Conservation (phyloP, 495 filamentous ascomycete species). For the Bathelium albidoporum region DNA sequence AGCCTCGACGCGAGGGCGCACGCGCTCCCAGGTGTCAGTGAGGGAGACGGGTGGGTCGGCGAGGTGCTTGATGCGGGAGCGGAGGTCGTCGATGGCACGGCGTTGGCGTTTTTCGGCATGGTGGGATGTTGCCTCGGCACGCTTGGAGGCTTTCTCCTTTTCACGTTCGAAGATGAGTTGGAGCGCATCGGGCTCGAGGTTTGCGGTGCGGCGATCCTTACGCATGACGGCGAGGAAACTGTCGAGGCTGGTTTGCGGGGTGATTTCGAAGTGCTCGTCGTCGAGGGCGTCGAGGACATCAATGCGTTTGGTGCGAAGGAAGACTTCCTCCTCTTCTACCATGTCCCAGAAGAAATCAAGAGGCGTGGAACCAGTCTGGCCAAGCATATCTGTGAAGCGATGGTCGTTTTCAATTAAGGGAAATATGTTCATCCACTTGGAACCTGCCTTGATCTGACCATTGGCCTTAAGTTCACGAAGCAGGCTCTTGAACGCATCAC, state of each 20-base stretch:
- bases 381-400: conserved; percentile 75
- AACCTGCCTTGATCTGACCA: conserved; percentile 80
- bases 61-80: conserved; percentile 79
- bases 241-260: conserved; percentile 71
- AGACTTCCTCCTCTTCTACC: conserved; percentile 84
- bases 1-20: conserved; percentile 66
- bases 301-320: conserved; percentile 69
- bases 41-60: conserved; percentile 65
- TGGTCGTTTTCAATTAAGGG: conserved; percentile 70
- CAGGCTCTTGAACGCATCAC: conserved; percentile 67
- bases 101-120: conserved; percentile 78
- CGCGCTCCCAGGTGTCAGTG: conserved; percentile 75
- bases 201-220: conserved; percentile 77
- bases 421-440: conserved; percentile 79
- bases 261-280: conserved; percentile 88
- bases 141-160: conserved; percentile 64
- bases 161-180: conserved; percentile 73
- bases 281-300: conserved; percentile 81
- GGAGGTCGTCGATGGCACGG: conserved; percentile 71
- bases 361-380: conserved; percentile 79
- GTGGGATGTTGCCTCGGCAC: conserved; percentile 75
- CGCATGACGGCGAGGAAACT: conserved; percentile 71
- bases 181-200: conserved; percentile 66
- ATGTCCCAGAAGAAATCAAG: conserved; percentile 96
- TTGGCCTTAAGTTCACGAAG: conserved; percentile 61